These are phyloP conservation scores for Penicillium robsamsonii DNA, from an alignment of 495 filamentous ascomycete species.

Conservation along the genomic window DNA sequence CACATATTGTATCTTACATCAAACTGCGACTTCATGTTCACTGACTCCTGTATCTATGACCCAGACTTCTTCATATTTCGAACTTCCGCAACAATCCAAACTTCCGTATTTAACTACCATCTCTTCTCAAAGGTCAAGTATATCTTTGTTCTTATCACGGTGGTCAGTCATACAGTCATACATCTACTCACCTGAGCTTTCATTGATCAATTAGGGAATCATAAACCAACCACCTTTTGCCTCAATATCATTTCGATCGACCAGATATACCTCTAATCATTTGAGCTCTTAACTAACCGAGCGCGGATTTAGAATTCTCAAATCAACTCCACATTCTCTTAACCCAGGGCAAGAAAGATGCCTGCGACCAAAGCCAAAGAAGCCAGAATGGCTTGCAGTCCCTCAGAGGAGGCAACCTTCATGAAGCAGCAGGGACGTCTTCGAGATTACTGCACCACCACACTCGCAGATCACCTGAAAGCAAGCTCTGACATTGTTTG, in stretches of 20 bases:
- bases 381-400: conserved; percentile 1
- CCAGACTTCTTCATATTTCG: background rate
- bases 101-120: background rate
- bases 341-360: background rate
- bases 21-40: too few species aligned
- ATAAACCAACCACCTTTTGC: too few species aligned
- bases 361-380: background rate
- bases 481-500: background rate
- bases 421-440: background rate
- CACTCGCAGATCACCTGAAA: background rate
- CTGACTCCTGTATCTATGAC: background rate
- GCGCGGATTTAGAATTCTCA: background rate
- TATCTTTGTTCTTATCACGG: background rate
- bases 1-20: too few species aligned
- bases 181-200: background rate
- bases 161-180: background rate
- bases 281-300: background rate
- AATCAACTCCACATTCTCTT: background rate
- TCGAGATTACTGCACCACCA: background rate
- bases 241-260: too few species aligned
- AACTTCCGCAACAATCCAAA: background rate
- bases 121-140: background rate
- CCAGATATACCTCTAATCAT: background rate
- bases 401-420: background rate
- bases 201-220: too few species aligned